These are phyloP conservation scores for Saccharum officinarum DNA, from an alignment of 176 grass and related monocot genomes.

Conservation along the genomic window DNA sequence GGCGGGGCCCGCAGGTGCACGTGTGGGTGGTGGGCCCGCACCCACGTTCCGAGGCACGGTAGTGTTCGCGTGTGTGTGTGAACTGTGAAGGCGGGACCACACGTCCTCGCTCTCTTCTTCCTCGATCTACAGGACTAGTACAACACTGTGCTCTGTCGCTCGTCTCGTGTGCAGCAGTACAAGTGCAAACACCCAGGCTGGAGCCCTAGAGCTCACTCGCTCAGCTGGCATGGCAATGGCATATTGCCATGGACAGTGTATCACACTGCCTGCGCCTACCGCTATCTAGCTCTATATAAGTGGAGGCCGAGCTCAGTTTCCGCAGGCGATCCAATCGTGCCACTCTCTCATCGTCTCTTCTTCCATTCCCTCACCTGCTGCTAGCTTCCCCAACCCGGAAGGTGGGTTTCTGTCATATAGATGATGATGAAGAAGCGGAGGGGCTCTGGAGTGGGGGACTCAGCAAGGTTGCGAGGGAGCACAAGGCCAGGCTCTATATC, in stretches of 20 bases:
- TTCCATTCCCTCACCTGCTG: background rate
- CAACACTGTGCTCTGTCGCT: no score
- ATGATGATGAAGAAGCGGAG: slow-evolving; percentile 20
- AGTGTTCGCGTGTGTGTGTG: no score
- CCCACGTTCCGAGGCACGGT: slow-evolving; percentile 14
- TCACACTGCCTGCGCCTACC: no score
- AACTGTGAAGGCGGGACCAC: background rate
- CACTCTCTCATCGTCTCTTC: background rate
- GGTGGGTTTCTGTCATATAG: background rate
- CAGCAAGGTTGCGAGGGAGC: slow-evolving; percentile 32
- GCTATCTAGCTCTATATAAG: slow-evolving; percentile 3
- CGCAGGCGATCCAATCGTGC: background rate
- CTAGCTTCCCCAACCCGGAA: no score
- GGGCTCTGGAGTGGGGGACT: slow-evolving; percentile 2
- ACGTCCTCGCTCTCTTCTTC: background rate
- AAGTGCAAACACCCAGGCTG: no score
- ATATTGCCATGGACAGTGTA: background rate
- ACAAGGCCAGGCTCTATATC: slow-evolving; percentile 50
- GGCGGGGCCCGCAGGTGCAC: background rate
- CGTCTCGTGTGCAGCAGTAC: no score
- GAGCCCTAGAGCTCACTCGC: background rate
- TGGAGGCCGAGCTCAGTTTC: background rate
- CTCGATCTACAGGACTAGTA: no score
- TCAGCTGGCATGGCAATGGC: background rate
- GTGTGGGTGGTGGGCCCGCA: slow-evolving; percentile 34